Evolutionary conservation across 2,329 filamentous ascomycete species (phyloP), one percentile per base, ranked within the genome.

Genomic region (Volutella citrinella): DNA sequence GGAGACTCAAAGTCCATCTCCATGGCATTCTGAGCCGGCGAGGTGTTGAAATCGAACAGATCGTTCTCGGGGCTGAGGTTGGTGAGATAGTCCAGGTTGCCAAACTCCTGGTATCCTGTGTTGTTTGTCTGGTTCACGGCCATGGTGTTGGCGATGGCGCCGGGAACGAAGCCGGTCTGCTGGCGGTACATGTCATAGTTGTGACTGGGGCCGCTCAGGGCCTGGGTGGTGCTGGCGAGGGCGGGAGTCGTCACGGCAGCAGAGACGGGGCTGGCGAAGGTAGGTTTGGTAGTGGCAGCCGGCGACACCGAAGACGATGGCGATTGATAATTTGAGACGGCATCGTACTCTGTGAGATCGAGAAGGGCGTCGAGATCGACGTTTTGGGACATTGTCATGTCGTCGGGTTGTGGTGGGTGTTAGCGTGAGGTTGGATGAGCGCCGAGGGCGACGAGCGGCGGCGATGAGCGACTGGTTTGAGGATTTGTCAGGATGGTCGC

Each of bases 111-210:
- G 52, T 74, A 80, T 32, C 71, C 72, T 27, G 69, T 65, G 51
- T 80, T 69, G 54, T 74, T 71, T 27, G 63, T 57, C 55, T 84
- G 74, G 60, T 86, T 89, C 52, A 93, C 77, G 21, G 86, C 84
- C 56, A 93, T 77, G 10, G 90, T 85, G 62, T 79, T 86, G 25
- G 84, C 81, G 44, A 93, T 70, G 32, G 88, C 90, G 43, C 89
- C 89, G 2, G 87, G 83, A 0, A 93, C 87, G 19, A 96, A 81
- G 45, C 90, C 89, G 5, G 93, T 96, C 69, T 96, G 90, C 61
- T 98, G 93, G 68, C 88, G 87, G 70, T 96, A 94, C 57, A 87
- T 81, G 55, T 89, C 87, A 71, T 97, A 97, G 65, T 95, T 87
- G 68, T 96, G 90, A 63, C 88, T 95, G 8, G 93, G 91, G 21